Evolutionary conservation across 805 yeast genomes (phyloP), one percentile per base, ranked within the genome.

Genomic region (Yarrowia porcina): DNA sequence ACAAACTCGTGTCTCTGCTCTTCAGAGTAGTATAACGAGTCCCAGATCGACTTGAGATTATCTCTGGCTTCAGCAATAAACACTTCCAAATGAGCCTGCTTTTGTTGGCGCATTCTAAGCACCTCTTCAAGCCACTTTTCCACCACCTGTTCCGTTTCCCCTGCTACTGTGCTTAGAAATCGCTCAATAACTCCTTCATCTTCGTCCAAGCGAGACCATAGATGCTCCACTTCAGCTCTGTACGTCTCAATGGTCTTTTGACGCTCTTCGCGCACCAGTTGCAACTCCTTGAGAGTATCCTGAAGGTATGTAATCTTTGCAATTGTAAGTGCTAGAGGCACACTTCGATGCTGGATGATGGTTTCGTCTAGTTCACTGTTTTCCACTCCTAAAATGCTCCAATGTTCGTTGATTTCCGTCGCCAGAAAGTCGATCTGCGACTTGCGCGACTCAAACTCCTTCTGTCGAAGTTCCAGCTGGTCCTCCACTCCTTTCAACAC

Each of bases 41-140:
- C 76, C 92, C 96, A 91, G 11, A 82, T 74, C 3, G 77, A 80
- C 41, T 78, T 79, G 11, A 92, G 86, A 63, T 83, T 82, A 1
- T 70, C 68, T 71, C 93, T 79, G 1, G 88, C 78, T 49, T 84
- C 88, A 6, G 76, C 69, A 12, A 92, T 87, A 65, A 92, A 86
- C 20, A 83, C 82, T 59, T 88, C 86, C 20, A 92, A 83, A 66
- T 82, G 82, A 63, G 83, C 80, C 28, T 84, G 80, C 67, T 93
- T 84, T 72, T 84, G 82, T 27, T 77, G 74, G 50, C 81, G 79
- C 27, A 92, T 77, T 63, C 88, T 79, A 17, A 77, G 77, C 60
- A 87, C 71, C 67, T 90, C 91, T 27, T 67, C 66, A 60, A 82
- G 79, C 61, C 61, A 56, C 21, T 41, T 27, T 23, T 56, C 61